phyloP scores from a whole-genome alignment of 164 flowering plant genomes.

The Platanus orientalis region DNA sequence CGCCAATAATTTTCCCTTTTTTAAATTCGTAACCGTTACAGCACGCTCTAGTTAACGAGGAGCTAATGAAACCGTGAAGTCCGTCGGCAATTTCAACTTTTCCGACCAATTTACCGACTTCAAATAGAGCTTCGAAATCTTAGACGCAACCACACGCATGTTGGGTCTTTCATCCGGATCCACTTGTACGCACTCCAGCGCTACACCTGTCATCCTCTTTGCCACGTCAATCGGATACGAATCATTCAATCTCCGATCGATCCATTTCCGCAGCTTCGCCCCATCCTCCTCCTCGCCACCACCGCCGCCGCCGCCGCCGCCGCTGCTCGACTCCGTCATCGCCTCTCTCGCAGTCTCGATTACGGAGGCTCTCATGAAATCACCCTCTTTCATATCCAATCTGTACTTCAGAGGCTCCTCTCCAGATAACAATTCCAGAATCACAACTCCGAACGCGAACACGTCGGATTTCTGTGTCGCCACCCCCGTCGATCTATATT shows the following conservation, averaged over 20 bases:
- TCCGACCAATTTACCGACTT: conserved; percentile 55
- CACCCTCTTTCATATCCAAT: conserved; percentile 32
- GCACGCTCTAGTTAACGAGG: conserved; percentile 52
- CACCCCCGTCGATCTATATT: conserved; percentile 42
- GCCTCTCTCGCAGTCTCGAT: conserved; percentile 52
- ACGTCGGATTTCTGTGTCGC: conserved; percentile 67
- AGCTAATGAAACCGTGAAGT: conserved; percentile 46
- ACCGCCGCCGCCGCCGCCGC: conserved; percentile 19
- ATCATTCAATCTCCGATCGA: conserved; percentile 58
- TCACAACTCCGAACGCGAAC: conserved; percentile 73
- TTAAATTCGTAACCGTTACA: no score
- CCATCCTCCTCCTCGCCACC: conserved; percentile 7
- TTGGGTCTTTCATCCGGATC: conserved; percentile 59
- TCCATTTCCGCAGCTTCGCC: conserved; percentile 61
- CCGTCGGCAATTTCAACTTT: conserved; percentile 29
- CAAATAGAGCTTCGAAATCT: conserved; percentile 52
- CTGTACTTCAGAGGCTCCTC: conserved; percentile 58
- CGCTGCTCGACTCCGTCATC: conserved; percentile 22
- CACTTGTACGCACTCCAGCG: conserved; percentile 61
- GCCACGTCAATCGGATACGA: conserved; percentile 72
- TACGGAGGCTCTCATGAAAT: conserved; percentile 33
- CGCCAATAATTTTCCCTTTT: no score
- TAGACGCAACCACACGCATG: conserved; percentile 67
- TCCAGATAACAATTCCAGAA: conserved; percentile 67
- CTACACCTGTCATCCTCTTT: conserved; percentile 50